A percentile compares a stretch with the other conserved stretches of the same genome.
Conservation (phyloP, 179 eudicot genomes). For the Camellia oleifera region DNA sequence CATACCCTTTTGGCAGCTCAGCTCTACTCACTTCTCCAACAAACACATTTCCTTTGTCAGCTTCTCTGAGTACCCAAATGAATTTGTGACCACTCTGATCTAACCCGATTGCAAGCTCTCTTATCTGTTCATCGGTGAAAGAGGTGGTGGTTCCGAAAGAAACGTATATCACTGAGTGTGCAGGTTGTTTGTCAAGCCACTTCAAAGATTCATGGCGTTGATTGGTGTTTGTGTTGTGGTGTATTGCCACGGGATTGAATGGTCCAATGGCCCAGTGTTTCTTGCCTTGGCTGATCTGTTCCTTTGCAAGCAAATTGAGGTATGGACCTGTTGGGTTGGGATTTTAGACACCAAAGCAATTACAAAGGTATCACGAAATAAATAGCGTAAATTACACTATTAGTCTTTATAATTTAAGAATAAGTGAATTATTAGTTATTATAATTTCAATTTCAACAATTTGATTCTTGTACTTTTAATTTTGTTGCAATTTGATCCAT, state of each 20-base stretch:
- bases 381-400: no score
- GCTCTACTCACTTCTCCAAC: background rate
- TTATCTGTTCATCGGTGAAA: constrained; percentile 16
- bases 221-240: background rate
- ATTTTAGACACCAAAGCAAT: no score
- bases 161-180: constrained; percentile 16
- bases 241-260: background rate
- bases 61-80: constrained; percentile 23
- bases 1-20: constrained; percentile 25
- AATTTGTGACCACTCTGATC: background rate
- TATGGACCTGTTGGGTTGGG: background rate
- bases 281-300: background rate
- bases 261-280: constrained; percentile 20
- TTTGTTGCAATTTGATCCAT: no score
- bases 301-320: constrained; percentile 2
- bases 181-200: constrained; percentile 20
- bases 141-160: constrained; percentile 23
- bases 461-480: no score
- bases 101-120: constrained; percentile 8
- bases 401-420: no score
- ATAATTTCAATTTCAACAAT: no score
- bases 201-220: background rate
- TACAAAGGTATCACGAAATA: no score
- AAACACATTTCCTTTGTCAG: constrained; percentile 20
- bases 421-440: no score